Evolutionary conservation across 345 rosid genomes (phyloP), one percentile per base, ranked within the genome.

Genomic region (Gossypium rotundifolium): DNA sequence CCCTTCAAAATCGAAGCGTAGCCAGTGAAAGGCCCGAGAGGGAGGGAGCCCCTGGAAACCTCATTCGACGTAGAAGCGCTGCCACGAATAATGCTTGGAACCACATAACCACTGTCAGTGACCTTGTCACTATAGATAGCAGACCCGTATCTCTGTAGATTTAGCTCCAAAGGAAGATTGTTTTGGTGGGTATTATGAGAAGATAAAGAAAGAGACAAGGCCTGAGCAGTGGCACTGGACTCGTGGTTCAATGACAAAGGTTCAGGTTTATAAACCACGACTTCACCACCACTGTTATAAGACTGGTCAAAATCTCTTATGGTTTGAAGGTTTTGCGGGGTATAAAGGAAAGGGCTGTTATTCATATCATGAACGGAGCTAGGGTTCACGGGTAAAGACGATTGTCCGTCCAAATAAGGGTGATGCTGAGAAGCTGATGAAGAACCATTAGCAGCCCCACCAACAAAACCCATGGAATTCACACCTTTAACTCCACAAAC

Each of bases 11-110:
- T 84, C 74, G 91, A 90, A 68, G 94, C 86, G 61, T 94, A 90
- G 1, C 96, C 97, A 2, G 94, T 89, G 72, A 92, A 94, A 0
- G 96, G 93, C 45, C 94, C 92, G 1, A 88, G 84, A 18, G 94
- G 97, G 5, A 81, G 83, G 9, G 87, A 77, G 78, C 87, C 81
- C 79, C 93, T 86, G 0, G 90, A 82, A 1, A 73, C 85, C 65
- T 82, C 88, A 27, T 83, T 80, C 4, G 85, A 75, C 33, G 85
- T 70, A 1, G 90, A 84, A 13, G 75, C 80, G 17, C 81, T 71
- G 16, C 76, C 84, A 40, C 67, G 88, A 7, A 80, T 79, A 27
- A 74, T 71, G 62, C 77, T 73, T 23, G 83, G 84, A 75, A 84
- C 83, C 45, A 71, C 29, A 73, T 79, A 83, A 9, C 81, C 86